Evolutionary conservation across 73 alveolate species (phyloP).

Genomic region (Durusdinium trenchii): DNA sequence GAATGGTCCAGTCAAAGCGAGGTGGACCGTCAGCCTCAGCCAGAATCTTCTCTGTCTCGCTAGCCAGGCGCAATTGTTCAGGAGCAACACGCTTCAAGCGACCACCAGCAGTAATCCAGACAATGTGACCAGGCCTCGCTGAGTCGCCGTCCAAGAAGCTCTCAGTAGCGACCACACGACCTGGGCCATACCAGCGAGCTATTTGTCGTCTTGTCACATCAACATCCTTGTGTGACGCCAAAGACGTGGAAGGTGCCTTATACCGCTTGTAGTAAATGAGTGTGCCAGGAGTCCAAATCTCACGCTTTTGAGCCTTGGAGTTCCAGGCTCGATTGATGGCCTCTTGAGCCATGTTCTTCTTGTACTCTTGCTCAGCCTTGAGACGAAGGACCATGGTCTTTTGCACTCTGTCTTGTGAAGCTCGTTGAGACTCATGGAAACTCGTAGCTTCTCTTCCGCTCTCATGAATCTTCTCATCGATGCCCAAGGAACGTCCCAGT

Average conservation of each 20-base stretch:
- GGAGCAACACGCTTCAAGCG: not conserved
- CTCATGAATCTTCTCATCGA: not conserved
- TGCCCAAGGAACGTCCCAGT: not conserved
- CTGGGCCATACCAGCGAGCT: conserved; percentile 8
- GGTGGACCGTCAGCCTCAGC: not conserved
- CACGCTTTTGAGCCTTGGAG: not conserved
- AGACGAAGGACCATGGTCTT: not conserved
- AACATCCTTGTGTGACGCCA: not conserved
- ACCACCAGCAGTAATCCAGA: not conserved
- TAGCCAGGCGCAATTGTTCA: not conserved
- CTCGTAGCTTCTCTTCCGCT: not conserved
- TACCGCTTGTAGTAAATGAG: not conserved
- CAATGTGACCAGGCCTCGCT: not conserved
- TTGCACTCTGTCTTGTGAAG: not conserved
- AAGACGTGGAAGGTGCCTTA: not conserved
- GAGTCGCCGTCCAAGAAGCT: not conserved
- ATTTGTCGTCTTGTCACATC: not conserved
- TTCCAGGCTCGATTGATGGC: not conserved
- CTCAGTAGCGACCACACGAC: not conserved
- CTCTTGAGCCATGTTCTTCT: not conserved
- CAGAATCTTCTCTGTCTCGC: not conserved
- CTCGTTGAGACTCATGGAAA: no score
- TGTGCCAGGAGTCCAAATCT: not conserved
- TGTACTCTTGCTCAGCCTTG: not conserved
- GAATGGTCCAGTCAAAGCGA: not conserved